Conservation (phyloP, 2,329 filamentous ascomycete genomes). For the Berkeleyomyces rouxiae region DNA sequence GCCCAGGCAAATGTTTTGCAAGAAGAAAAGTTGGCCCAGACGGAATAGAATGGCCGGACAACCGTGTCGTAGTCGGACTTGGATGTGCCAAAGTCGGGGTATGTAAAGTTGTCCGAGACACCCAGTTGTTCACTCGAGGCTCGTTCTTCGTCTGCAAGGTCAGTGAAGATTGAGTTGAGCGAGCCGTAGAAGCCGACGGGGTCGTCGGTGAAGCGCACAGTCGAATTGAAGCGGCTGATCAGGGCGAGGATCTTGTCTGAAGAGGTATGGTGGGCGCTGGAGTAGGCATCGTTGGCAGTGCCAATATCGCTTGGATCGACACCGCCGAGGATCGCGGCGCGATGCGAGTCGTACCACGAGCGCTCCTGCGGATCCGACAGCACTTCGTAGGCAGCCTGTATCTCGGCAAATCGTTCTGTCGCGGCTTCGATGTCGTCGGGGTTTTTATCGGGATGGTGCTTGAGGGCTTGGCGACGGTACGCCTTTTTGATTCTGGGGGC, state of each 20-base stretch:
- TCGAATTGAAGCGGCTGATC: slow-evolving; percentile 64
- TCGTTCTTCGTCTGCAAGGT: slow-evolving; percentile 60
- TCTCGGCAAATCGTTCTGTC: slow-evolving; percentile 73
- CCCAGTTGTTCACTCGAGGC: slow-evolving; percentile 25
- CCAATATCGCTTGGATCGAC: slow-evolving; percentile 31
- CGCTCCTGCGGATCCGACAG: slow-evolving; percentile 89
- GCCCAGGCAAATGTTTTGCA: slow-evolving; percentile 79
- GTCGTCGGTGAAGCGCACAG: slow-evolving; percentile 64
- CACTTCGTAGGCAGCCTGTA: slow-evolving; percentile 90
- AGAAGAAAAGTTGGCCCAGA: slow-evolving; percentile 70
- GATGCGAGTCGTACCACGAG: slow-evolving; percentile 94
- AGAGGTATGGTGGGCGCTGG: slow-evolving; percentile 60
- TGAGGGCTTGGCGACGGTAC: slow-evolving; percentile 77
- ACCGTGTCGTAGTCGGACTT: slow-evolving; percentile 58
- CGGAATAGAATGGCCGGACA: slow-evolving; percentile 64
- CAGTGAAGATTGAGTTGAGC: slow-evolving; percentile 59
- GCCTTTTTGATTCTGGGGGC: slow-evolving; percentile 67
- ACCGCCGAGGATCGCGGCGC: slow-evolving; percentile 63
- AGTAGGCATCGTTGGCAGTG: slow-evolving; percentile 39
- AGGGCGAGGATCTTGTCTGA: slow-evolving; percentile 62
- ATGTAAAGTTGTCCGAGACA: slow-evolving; percentile 41
- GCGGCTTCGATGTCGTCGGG: slow-evolving; percentile 69
- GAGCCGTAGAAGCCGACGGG: slow-evolving; percentile 74
- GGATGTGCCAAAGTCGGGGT: slow-evolving; percentile 71
- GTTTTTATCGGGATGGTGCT: slow-evolving; percentile 90